These are phyloP conservation scores for Collybia sp. DNA, from an alignment of 768 basidiomycete species.

Conservation along the genomic window DNA sequence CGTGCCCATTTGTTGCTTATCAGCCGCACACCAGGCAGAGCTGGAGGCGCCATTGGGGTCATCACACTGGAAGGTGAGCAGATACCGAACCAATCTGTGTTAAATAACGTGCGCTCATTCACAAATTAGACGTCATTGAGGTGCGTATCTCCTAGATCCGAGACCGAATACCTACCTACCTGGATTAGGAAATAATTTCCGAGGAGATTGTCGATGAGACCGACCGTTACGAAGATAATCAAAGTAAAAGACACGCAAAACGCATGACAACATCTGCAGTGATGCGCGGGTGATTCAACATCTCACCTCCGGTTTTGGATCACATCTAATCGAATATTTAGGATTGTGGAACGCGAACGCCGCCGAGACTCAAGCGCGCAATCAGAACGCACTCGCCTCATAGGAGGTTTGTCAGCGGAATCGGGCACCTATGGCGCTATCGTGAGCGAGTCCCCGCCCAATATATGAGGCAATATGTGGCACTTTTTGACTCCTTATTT, in stretches of 20 bases:
- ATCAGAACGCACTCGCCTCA: constrained; percentile 30
- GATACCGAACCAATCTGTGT: neutral
- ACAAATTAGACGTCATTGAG: constrained; percentile 67
- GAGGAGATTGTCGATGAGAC: constrained; percentile 97
- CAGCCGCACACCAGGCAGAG: constrained; percentile 74
- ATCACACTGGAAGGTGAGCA: constrained; percentile 77
- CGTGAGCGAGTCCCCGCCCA: no score
- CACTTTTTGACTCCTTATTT: no score
- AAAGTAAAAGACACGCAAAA: constrained; percentile 68
- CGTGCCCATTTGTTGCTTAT: constrained; percentile 89
- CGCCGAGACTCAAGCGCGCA: constrained; percentile 20
- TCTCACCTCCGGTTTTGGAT: neutral
- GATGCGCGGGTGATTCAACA: constrained; percentile 64
- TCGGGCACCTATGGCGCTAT: no score
- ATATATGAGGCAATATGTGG: no score
- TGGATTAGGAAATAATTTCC: constrained; percentile 81
- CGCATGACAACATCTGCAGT: constrained; percentile 68
- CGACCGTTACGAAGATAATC: constrained; percentile 85
- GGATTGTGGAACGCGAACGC: constrained; percentile 54
- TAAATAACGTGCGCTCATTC: constrained; percentile 1
- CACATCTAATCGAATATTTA: constrained; percentile 11
- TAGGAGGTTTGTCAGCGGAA: constrained; percentile 10
- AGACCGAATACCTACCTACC: neutral
- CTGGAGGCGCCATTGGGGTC: constrained; percentile 86
- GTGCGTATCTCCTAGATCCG: constrained; percentile 23